Base-by-base conservation (phyloP, 78 protist species). In the Monosiga brevicollis region DNA sequence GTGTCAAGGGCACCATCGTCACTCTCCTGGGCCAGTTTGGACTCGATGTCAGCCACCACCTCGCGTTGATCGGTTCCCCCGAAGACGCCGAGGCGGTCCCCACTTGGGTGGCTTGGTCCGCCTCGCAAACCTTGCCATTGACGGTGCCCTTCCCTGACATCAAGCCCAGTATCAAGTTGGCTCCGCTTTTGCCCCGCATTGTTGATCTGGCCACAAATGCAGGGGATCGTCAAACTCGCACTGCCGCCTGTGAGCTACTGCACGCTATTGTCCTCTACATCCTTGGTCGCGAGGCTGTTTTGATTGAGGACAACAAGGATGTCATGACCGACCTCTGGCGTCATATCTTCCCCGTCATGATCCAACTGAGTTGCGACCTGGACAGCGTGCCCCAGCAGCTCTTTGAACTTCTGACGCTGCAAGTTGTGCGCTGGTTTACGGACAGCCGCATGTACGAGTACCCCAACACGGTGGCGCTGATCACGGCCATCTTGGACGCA, bases 351-450 rank as follows among this genome's bases (percentile, higher is more conserved):
- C 96, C 96, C 71, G 70, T 55, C 1, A 37, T 94, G 2, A 39
- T 91, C 10, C 62, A 82, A 1, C 87, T 92, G 42, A 88, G 93
- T 0, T 84, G 74, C 25, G 95, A 89, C 82, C 85, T 89, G 1
- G 96, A 94, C 15, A 62, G 77, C n/a, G 90, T 94, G 15, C 71
- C 95, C 0, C n/a, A 87, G 42, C 95, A 91, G 73, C 84, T 94
- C 3, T 94, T 94, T 43, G 71, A 37, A 22, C 89, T 91, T 38
- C 79, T 94, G 39, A 38, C 71, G 6, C 34, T 87, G 76, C 95
- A 94, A 80, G 32, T 93, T 37, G 73, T 92, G 39, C 96, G 87
- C 83, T 94, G 90, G 88, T 89, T 89, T 75, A 85, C 95, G 9
- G 22, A 41, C 49, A 75, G 74, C 22, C 70, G 35, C 73, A 26